Percentiles rank a stretch among this genome's conserved stretches.
Evolutionary conservation across 768 basidiomycete species (phyloP).

Genomic region (Saitozyma podzolica): DNA sequence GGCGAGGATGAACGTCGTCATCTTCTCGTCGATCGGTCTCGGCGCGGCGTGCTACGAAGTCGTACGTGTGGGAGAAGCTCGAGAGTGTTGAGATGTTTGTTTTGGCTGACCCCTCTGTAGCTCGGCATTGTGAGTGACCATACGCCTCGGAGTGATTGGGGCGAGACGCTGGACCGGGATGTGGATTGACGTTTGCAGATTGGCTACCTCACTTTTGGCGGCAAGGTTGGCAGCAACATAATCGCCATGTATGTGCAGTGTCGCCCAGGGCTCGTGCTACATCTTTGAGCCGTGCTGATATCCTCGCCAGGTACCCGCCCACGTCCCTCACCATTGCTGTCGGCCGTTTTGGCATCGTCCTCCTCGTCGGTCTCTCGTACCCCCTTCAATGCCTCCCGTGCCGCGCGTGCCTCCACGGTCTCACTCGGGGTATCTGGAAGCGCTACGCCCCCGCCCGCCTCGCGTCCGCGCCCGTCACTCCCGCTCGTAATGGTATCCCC

Average conservation of each 20-base stretch:
- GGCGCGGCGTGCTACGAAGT: constrained; percentile 82
- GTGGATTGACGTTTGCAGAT: constrained; percentile 18
- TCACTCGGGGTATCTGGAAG: constrained; percentile 37
- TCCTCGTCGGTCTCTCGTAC: constrained; percentile 87
- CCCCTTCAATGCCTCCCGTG: constrained; percentile 94
- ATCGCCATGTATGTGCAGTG: constrained; percentile 74
- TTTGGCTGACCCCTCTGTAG: constrained; percentile 19
- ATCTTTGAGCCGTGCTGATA: background rate
- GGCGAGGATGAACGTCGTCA: constrained; percentile 78
- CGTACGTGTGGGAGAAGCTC: constrained; percentile 57
- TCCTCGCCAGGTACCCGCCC: constrained; percentile 46
- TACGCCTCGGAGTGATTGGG: background rate
- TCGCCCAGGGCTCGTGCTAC: background rate
- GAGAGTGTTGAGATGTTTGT: too few relatives aligned
- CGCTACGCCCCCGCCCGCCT: constrained; percentile 5
- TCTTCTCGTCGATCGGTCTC: constrained; percentile 80
- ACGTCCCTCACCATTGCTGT: constrained; percentile 89
- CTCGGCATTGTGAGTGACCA: constrained; percentile 36
- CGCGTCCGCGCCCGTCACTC: constrained; percentile 3
- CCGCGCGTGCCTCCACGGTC: constrained; percentile 77
- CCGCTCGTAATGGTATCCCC: background rate
- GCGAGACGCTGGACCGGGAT: background rate
- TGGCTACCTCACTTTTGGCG: constrained; percentile 91
- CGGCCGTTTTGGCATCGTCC: constrained; percentile 88
- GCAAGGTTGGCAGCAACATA: constrained; percentile 85